phyloP scores from a whole-genome alignment of 164 flowering plant genomes.

The Sextonia rubra region DNA sequence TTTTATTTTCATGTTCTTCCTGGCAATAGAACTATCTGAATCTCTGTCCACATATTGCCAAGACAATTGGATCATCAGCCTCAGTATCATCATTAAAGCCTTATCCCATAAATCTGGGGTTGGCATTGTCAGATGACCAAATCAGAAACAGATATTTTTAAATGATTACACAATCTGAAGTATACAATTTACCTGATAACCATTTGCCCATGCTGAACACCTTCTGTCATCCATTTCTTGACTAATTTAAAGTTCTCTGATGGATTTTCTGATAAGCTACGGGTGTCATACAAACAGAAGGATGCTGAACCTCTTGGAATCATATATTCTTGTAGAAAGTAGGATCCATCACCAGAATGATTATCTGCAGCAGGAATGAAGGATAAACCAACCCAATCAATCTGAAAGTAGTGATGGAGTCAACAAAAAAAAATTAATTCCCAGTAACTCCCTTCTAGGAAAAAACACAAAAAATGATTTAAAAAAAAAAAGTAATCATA shows the following conservation, averaged over 20 bases:
- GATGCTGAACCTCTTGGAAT: slow-evolving; percentile 60
- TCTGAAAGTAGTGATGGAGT: background rate
- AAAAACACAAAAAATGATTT: background rate
- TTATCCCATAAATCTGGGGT: too few relatives aligned
- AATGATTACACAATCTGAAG: background rate
- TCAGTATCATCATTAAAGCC: too few relatives aligned
- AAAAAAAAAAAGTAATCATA: background rate
- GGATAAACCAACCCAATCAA: background rate
- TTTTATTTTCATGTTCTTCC: slow-evolving; percentile 31
- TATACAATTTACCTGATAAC: slow-evolving; percentile 41
- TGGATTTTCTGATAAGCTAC: slow-evolving; percentile 46
- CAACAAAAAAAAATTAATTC: too few relatives aligned
- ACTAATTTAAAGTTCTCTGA: slow-evolving; percentile 43
- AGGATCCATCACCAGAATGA: slow-evolving; percentile 61
- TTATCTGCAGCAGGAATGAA: slow-evolving; percentile 34
- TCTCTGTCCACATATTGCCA: slow-evolving; percentile 30
- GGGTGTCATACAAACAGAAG: slow-evolving; percentile 76
- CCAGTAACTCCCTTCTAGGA: background rate
- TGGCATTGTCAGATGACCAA: too few relatives aligned
- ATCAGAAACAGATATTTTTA: too few relatives aligned
- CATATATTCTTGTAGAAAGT: slow-evolving; percentile 64
- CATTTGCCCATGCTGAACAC: slow-evolving; percentile 62
- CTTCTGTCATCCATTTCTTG: slow-evolving; percentile 59
- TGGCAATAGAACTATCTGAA: slow-evolving; percentile 40
- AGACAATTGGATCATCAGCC: background rate